Percentiles rank a stretch among this genome's conserved stretches.
Conservation (phyloP, 306 rosid genomes). For the Malus fusca region DNA sequence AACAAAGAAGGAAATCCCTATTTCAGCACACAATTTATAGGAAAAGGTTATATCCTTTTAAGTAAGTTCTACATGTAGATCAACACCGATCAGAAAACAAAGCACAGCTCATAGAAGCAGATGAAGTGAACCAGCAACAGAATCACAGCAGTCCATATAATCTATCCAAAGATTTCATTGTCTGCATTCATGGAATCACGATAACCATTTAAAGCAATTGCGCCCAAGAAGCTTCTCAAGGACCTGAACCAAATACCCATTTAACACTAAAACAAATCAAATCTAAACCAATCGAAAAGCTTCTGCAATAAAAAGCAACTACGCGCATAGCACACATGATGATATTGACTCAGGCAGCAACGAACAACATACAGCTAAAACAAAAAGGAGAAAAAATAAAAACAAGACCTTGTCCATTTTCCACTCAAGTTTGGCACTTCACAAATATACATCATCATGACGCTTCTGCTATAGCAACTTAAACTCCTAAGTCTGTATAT, state of each 20-base stretch:
- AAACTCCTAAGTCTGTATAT: neutral
- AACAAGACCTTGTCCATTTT: neutral
- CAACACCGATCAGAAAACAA: conserved; percentile 33
- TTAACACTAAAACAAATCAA: conserved; percentile 47
- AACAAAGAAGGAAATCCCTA: conserved; percentile 3
- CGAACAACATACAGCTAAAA: neutral
- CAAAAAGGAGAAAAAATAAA: neutral
- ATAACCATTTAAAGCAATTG: conserved; percentile 73
- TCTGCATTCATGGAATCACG: conserved; percentile 81
- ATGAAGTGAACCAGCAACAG: conserved; percentile 73
- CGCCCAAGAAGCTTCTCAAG: conserved; percentile 79
- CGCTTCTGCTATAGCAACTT: neutral
- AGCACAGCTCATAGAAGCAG: conserved; percentile 54
- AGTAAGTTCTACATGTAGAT: conserved; percentile 42
- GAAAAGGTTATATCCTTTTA: conserved; percentile 25
- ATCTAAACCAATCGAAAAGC: conserved; percentile 14
- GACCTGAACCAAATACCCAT: conserved; percentile 71
- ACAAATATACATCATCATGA: neutral
- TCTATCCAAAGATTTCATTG: conserved; percentile 66
- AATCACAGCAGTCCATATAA: conserved; percentile 73
- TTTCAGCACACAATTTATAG: conserved; percentile 5
- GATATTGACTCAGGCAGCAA: neutral
- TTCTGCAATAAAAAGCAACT: neutral
- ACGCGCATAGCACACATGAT: neutral
- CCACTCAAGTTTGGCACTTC: neutral